phyloP scores from a whole-genome alignment of 768 basidiomycete genomes.

The Tricholomella constricta region DNA sequence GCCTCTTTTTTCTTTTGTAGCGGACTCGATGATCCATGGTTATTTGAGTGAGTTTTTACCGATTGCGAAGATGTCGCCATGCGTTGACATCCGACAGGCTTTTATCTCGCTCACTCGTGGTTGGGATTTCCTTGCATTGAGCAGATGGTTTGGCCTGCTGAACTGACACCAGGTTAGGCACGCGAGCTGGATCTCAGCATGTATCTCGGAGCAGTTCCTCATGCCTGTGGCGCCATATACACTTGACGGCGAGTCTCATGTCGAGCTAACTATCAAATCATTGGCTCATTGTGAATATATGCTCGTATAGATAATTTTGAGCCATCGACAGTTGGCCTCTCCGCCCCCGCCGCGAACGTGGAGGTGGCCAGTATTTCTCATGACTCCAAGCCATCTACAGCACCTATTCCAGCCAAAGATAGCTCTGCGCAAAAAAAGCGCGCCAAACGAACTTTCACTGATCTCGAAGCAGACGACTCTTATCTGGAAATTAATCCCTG shows the following conservation, averaged over 20 bases:
- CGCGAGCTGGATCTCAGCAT: slow-evolving; percentile 37
- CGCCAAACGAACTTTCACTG: slow-evolving; percentile 3
- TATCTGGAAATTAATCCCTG: not conserved
- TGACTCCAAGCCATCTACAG: not conserved
- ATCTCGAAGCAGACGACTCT: slow-evolving; percentile 1
- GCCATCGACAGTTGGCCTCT: not conserved
- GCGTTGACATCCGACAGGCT: slow-evolving; percentile 21
- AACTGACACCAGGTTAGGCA: slow-evolving; percentile 34
- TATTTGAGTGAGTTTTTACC: slow-evolving; percentile 30
- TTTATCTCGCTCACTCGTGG: slow-evolving; percentile 30
- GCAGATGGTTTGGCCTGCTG: not conserved
- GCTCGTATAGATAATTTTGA: slow-evolving; percentile 17
- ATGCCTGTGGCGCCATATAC: slow-evolving; percentile 41
- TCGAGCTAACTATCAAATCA: not conserved
- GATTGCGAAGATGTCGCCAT: not conserved
- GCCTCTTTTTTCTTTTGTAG: slow-evolving; percentile 41
- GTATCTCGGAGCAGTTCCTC: slow-evolving; percentile 31
- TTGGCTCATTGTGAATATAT: not conserved
- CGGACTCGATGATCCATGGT: slow-evolving; percentile 36
- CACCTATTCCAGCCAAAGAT: not conserved
- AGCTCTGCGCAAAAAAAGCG: not conserved
- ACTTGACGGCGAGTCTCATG: slow-evolving; percentile 32
- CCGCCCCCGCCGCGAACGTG: not conserved
- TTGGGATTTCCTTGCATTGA: slow-evolving; percentile 14
- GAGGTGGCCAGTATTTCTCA: too few species aligned